Evolutionary conservation across 495 filamentous ascomycete genomes (phyloP).

Genomic region (Hypoxylon intermedium): DNA sequence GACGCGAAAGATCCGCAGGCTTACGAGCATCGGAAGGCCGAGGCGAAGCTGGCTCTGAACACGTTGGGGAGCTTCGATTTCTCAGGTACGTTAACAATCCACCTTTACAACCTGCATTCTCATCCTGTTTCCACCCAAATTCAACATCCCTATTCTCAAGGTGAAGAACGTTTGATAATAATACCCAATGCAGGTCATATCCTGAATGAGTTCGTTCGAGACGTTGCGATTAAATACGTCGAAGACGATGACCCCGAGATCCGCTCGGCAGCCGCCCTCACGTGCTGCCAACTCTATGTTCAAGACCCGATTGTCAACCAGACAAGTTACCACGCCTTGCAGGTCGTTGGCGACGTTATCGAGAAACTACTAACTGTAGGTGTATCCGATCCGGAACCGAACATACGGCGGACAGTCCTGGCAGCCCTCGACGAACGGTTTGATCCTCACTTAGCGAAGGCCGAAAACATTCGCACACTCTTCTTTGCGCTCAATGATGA

Average conservation of each 20-base stretch:
- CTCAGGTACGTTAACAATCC: constrained; percentile 56
- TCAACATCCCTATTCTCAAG: not conserved
- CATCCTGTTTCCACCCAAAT: not conserved
- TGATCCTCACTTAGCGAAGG: constrained; percentile 90
- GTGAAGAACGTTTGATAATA: constrained; percentile 14
- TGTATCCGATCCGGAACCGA: constrained; percentile 86
- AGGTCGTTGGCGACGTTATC: constrained; percentile 96
- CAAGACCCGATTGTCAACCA: constrained; percentile 97
- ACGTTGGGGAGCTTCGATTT: constrained; percentile 98
- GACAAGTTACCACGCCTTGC: constrained; percentile 92
- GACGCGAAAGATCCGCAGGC: constrained; percentile 79
- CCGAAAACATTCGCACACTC: constrained; percentile 92
- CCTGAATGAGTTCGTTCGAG: constrained; percentile 96
- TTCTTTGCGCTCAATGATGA: constrained; percentile 98
- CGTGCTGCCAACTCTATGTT: constrained; percentile 96
- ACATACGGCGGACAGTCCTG: constrained; percentile 87
- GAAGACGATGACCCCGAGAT: constrained; percentile 94
- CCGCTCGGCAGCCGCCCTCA: constrained; percentile 91
- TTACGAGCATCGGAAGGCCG: constrained; percentile 78
- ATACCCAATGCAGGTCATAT: constrained; percentile 70
- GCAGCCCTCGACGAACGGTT: constrained; percentile 90
- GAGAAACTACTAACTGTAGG: constrained; percentile 94
- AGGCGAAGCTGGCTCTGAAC: constrained; percentile 89
- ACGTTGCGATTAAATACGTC: constrained; percentile 97
- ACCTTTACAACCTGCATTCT: not conserved